A percentile compares a stretch with the other conserved stretches of the same genome.
Evolutionary conservation across 1,284 basidiomycete species (phyloP).

Genomic region (Trametes polyzona): DNA sequence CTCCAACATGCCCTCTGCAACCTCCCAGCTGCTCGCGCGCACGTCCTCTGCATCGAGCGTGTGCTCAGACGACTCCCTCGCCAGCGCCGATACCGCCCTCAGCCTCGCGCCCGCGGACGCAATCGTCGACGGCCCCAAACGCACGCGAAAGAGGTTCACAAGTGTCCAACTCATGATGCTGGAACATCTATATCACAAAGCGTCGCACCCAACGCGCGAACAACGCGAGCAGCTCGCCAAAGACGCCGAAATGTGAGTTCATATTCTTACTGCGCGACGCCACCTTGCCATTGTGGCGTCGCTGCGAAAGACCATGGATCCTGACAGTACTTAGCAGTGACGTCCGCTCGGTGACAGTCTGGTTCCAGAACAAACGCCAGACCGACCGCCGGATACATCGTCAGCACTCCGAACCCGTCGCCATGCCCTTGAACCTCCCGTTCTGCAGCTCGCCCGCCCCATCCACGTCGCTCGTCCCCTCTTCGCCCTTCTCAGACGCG

Average conservation of each 20-base stretch:
- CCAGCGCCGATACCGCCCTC: conserved; percentile 21
- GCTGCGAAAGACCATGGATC: neutral
- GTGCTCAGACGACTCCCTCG: conserved; percentile 29
- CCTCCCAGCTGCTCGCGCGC: conserved; percentile 27
- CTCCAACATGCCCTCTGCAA: conserved; percentile 6
- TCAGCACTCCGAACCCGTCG: conserved; percentile 39
- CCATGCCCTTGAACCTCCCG: conserved; percentile 18
- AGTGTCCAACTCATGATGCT: conserved; percentile 70
- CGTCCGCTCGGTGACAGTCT: conserved; percentile 76
- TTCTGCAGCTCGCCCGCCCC: conserved; percentile 46
- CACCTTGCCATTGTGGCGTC: neutral
- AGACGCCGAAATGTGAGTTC: conserved; percentile 62
- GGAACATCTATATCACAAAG: conserved; percentile 70
- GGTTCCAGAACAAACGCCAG: conserved; percentile 84
- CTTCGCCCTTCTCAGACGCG: conserved; percentile 34
- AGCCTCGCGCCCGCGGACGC: conserved; percentile 12
- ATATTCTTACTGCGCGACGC: conserved; percentile 9
- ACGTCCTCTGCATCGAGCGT: conserved; percentile 35
- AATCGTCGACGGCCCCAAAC: conserved; percentile 32
- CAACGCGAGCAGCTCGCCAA: conserved; percentile 67
- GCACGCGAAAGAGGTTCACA: conserved; percentile 73
- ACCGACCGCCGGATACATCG: conserved; percentile 67
- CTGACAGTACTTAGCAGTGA: conserved; percentile 49
- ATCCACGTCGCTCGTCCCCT: conserved; percentile 18
- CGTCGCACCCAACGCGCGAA: conserved; percentile 71